These are phyloP conservation scores for Cryptococcus wingfieldii DNA, from an alignment of 1,284 basidiomycete species.

Conservation along the genomic window DNA sequence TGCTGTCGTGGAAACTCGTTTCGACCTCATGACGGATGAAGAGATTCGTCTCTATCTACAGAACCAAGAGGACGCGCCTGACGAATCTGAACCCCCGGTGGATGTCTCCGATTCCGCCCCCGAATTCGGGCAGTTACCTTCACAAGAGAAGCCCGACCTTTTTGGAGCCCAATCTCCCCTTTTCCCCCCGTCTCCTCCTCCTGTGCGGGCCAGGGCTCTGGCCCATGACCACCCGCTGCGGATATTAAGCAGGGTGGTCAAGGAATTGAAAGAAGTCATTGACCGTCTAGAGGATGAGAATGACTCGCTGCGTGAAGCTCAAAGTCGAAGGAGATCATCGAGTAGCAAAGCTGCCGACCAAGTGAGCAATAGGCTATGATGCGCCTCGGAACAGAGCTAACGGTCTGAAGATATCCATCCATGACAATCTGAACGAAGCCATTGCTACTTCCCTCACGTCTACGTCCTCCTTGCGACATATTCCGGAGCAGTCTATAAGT, in stretches of 20 bases:
- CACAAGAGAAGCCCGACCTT: not conserved
- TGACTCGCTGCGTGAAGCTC: constrained; percentile 12
- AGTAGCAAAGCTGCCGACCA: constrained; percentile 15
- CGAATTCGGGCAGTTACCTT: too few species aligned
- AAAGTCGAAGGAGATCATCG: not conserved
- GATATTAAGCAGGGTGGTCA: constrained; percentile 34
- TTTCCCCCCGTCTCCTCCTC: constrained; percentile 42
- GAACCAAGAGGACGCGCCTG: not conserved
- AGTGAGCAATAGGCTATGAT: constrained; percentile 14
- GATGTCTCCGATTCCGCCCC: not conserved
- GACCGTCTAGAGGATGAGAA: constrained; percentile 37
- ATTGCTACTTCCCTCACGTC: constrained; percentile 34
- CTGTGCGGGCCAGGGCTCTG: not conserved
- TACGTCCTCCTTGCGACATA: constrained; percentile 6
- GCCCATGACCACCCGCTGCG: constrained; percentile 33
- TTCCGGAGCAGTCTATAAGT: not conserved
- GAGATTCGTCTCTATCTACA: constrained; percentile 24
- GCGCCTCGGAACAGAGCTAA: not conserved
- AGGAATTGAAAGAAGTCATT: constrained; percentile 33
- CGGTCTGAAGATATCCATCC: constrained; percentile 23
- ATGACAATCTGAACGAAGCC: constrained; percentile 36
- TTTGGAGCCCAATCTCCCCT: constrained; percentile 19
- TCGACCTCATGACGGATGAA: constrained; percentile 37
- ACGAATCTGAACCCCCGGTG: not conserved
- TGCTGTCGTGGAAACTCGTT: constrained; percentile 32